Percentiles rank a stretch among this genome's conserved stretches.
phyloP scores from a whole-genome alignment of 768 basidiomycete species.

The Tylopilus felleus region DNA sequence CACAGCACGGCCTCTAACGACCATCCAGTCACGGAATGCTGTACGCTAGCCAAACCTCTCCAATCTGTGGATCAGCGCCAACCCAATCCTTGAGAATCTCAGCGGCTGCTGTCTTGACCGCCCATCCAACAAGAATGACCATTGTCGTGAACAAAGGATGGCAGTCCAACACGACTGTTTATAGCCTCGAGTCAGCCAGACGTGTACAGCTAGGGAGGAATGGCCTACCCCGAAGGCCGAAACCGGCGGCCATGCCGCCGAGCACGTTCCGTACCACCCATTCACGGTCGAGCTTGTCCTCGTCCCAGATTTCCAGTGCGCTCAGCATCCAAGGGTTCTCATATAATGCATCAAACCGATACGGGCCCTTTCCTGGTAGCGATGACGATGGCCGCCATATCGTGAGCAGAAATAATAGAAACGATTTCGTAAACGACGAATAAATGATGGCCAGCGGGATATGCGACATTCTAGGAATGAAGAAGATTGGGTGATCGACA shows the following conservation, averaged over 20 bases:
- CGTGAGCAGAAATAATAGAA: constrained; percentile 76
- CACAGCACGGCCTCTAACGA: constrained; percentile 1
- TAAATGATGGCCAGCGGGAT: constrained; percentile 79
- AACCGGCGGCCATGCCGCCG: constrained; percentile 85
- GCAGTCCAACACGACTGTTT: constrained; percentile 70
- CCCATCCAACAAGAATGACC: constrained; percentile 76
- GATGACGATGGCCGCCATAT: constrained; percentile 63
- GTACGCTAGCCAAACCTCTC: constrained; percentile 77
- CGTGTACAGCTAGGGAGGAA: neutral
- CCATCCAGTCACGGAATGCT: constrained; percentile 59
- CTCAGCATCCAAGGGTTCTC: constrained; percentile 35
- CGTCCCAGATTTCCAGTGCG: constrained; percentile 60
- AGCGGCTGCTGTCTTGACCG: constrained; percentile 61
- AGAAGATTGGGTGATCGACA: neutral
- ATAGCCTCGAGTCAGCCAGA: neutral
- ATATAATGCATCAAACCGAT: constrained; percentile 26
- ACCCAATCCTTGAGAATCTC: constrained; percentile 65
- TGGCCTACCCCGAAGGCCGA: constrained; percentile 69
- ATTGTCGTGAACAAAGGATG: constrained; percentile 70
- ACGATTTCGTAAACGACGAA: constrained; percentile 80
- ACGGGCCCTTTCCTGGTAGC: constrained; percentile 15
- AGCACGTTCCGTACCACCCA: constrained; percentile 83
- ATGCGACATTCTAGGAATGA: constrained; percentile 53
- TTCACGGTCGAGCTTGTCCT: constrained; percentile 72
- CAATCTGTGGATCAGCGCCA: constrained; percentile 50